Evolutionary conservation across 139 green algal species (phyloP), one percentile per base, ranked within the genome.

Genomic region (Chlamydomonas incerta): DNA sequence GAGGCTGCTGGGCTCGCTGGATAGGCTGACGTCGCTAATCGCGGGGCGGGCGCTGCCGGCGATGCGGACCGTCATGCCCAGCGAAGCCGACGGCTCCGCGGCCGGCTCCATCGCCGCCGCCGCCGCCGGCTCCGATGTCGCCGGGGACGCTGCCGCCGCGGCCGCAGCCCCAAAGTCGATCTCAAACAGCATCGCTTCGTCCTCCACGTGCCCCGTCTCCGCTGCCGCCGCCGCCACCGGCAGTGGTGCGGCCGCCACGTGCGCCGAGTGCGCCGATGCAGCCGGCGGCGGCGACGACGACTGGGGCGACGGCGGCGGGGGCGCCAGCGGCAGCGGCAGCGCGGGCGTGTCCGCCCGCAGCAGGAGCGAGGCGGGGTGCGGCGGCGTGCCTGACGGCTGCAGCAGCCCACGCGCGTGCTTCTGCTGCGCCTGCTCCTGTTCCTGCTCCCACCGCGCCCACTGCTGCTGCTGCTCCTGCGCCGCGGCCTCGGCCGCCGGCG

Each of bases 381-480:
- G 55, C 6, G 20, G 55, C 55, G 2, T 63, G 55, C 55, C 55
- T 6, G 21, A 23, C 8, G 55, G 55, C 55, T 29, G 55, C 6
- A 23, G 21, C 8, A 23, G 20, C 55, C 10, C 18, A 10, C 55
- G 21, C 21, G 6, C 29, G 26, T 70, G 63, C 63, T 70, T 29
- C 63, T 70, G 63, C 50, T 52, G 50, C 50, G 66, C 24, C 3
- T 33, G 23, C 13, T 71, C 5, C 58, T 57, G 60, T 3, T 3
- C 1, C 37, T 24, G 60, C 75, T 62, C 47, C 18, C 33, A 50
- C 37, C 20, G 34, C 60, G 46, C 17, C 46, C 52, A 15, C 29
- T 72, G 26, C 4, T 31, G 33, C 63, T 71, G 76, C 8, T 82
- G 58, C 37, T n/a, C 46, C 63, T 70, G 82, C 82, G 72, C 62